phyloP scores from a whole-genome alignment of 176 grass and related monocot species.

The Stipa capillata region DNA sequence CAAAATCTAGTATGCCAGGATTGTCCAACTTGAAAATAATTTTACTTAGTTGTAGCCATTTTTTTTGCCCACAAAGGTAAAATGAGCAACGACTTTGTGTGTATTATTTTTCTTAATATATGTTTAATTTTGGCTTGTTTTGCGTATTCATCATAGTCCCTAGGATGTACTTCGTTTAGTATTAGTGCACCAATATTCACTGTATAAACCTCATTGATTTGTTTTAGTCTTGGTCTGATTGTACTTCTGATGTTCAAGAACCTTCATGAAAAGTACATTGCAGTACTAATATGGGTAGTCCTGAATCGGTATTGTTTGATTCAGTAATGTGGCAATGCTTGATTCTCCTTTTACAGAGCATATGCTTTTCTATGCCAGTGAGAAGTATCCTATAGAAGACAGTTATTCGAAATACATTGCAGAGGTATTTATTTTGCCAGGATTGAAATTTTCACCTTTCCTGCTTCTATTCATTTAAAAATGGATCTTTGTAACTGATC shows the following conservation, averaged over 20 bases:
- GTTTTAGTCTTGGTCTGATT: constrained; percentile 1
- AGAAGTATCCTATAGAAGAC: constrained; percentile 92
- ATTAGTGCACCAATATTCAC: background rate
- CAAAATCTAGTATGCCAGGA: background rate
- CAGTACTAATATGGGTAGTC: background rate
- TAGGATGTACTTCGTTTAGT: background rate
- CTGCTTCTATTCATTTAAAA: background rate
- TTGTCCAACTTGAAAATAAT: background rate
- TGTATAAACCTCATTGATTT: background rate
- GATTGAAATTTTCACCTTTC: background rate
- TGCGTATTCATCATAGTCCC: background rate
- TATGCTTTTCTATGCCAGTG: constrained; percentile 96
- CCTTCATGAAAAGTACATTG: background rate
- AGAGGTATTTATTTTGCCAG: constrained; percentile 53
- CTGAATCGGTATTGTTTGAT: background rate
- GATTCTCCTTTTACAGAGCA: constrained; percentile 63
- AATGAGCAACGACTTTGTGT: background rate
- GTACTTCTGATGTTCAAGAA: constrained; percentile 5
- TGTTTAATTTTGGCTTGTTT: constrained; percentile 2
- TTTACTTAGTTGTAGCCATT: background rate
- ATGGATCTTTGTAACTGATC: background rate
- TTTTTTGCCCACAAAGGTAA: background rate
- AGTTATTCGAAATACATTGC: constrained; percentile 89
- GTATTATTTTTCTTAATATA: background rate
- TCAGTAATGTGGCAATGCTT: background rate